Conservation (phyloP, 495 filamentous ascomycete genomes). For the Xylaria longipes region DNA sequence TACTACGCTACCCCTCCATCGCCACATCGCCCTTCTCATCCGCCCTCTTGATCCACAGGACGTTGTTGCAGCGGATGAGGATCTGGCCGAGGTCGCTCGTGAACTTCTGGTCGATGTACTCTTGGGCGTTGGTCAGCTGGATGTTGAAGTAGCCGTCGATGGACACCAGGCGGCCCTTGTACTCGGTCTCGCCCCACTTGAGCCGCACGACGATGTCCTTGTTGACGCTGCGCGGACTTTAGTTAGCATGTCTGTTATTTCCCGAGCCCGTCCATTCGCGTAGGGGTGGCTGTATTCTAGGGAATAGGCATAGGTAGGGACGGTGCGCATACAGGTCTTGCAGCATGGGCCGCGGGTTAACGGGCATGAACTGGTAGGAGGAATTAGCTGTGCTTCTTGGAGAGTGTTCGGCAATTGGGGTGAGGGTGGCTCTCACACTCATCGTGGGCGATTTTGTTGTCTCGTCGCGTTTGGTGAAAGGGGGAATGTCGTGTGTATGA, state of each 20-base stretch:
- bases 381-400: slow-evolving; percentile 17
- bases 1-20: slow-evolving; percentile 63
- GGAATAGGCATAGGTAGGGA: no score
- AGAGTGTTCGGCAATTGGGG: not conserved
- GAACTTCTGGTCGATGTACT: slow-evolving; percentile 87
- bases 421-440: slow-evolving; percentile 33
- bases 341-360: slow-evolving; percentile 91
- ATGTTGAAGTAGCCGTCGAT: slow-evolving; percentile 99
- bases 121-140: slow-evolving; percentile 85
- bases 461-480: slow-evolving; percentile 21
- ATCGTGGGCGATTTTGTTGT: slow-evolving; percentile 31
- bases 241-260: slow-evolving; percentile 23
- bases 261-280: not conserved
- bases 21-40: slow-evolving; percentile 65
- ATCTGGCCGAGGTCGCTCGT: slow-evolving; percentile 87
- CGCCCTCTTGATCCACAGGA: slow-evolving; percentile 83
- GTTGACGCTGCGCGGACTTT: slow-evolving; percentile 69
- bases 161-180: slow-evolving; percentile 85
- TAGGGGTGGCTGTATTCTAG: not conserved
- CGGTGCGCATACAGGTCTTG: slow-evolving; percentile 75
- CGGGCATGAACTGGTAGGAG: slow-evolving; percentile 70
- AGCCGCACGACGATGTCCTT: slow-evolving; percentile 87
- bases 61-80: slow-evolving; percentile 97
- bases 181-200: slow-evolving; percentile 98
- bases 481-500: slow-evolving; percentile 6